phyloP scores from a whole-genome alignment of 495 filamentous ascomycete genomes.

The Aspergillus steynii region DNA sequence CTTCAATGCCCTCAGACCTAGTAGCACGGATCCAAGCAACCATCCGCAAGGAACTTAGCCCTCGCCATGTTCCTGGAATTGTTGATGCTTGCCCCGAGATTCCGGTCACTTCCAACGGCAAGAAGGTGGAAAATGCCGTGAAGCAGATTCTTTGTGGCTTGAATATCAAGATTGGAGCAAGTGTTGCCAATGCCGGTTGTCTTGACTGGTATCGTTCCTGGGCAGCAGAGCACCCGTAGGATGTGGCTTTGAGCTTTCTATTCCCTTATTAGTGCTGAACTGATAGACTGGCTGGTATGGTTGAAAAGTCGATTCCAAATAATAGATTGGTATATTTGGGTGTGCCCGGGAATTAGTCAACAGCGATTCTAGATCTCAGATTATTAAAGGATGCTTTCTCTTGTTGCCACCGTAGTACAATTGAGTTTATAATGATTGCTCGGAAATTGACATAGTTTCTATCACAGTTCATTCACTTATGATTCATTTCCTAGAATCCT shows the following conservation, averaged over 20 bases:
- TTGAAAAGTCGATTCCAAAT: too few relatives aligned
- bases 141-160: slow-evolving; percentile 92
- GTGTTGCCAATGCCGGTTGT: slow-evolving; percentile 80
- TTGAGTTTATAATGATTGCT: too few relatives aligned
- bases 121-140: slow-evolving; percentile 92
- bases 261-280: not conserved
- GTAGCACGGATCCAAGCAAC: slow-evolving; percentile 57
- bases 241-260: not conserved
- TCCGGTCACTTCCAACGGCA: slow-evolving; percentile 86
- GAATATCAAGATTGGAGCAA: slow-evolving; percentile 80
- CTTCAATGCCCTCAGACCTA: slow-evolving; percentile 43
- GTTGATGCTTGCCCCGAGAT: slow-evolving; percentile 79
- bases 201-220: slow-evolving; percentile 83
- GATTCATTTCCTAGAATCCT: too few relatives aligned
- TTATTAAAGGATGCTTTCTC: slow-evolving; percentile 3
- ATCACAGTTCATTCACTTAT: too few relatives aligned
- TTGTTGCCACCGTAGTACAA: not conserved
- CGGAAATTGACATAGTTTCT: too few relatives aligned
- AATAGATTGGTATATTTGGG: too few relatives aligned
- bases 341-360: not conserved
- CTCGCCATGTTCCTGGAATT: slow-evolving; percentile 82
- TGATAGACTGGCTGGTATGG: too few relatives aligned
- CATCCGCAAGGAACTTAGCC: slow-evolving; percentile 73
- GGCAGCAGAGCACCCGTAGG: slow-evolving; percentile 49
- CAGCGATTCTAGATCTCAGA: slow-evolving; percentile 7